Evolutionary conservation across 2,329 filamentous ascomycete genomes (phyloP).

Genomic region (Orbilia quercus): DNA sequence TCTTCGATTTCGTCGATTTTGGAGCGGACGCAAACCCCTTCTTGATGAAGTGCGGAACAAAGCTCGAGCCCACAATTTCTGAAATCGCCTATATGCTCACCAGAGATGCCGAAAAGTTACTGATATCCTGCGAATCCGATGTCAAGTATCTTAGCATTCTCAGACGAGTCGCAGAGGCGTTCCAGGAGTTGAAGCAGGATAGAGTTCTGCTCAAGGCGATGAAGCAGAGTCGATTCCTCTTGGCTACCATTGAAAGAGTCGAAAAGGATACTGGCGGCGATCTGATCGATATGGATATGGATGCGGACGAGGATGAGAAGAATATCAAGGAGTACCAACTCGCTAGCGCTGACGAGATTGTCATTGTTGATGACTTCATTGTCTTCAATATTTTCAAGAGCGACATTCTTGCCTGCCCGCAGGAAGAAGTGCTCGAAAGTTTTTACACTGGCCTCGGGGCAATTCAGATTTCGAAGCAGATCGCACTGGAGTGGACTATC

Average conservation of each 20-base stretch:
- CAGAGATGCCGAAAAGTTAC: constrained; percentile 81
- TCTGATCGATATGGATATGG: constrained; percentile 66
- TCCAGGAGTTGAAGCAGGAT: constrained; percentile 77
- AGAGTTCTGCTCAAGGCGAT: constrained; percentile 81
- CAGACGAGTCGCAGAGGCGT: constrained; percentile 80
- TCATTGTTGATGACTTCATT: constrained; percentile 87
- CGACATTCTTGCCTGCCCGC: constrained; percentile 83
- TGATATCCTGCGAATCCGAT: constrained; percentile 77
- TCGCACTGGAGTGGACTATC: constrained; percentile 64
- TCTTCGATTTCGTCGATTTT: constrained; percentile 98
- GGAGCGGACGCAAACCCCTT: constrained; percentile 88
- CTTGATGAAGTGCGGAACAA: constrained; percentile 86
- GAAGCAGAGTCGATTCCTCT: constrained; percentile 78
- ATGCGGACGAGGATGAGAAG: constrained; percentile 72
- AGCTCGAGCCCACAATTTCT: constrained; percentile 84
- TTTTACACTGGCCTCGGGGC: constrained; percentile 85
- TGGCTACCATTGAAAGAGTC: constrained; percentile 79
- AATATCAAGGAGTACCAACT: constrained; percentile 82
- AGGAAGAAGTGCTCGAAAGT: constrained; percentile 85
- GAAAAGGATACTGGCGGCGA: constrained; percentile 62
- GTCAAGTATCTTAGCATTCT: constrained; percentile 87
- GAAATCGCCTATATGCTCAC: constrained; percentile 89
- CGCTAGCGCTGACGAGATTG: constrained; percentile 75
- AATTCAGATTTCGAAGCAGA: constrained; percentile 77
- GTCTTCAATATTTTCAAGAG: constrained; percentile 90